Evolutionary conservation across 345 rosid genomes (phyloP).

Genomic region (Limnanthes douglasii): DNA sequence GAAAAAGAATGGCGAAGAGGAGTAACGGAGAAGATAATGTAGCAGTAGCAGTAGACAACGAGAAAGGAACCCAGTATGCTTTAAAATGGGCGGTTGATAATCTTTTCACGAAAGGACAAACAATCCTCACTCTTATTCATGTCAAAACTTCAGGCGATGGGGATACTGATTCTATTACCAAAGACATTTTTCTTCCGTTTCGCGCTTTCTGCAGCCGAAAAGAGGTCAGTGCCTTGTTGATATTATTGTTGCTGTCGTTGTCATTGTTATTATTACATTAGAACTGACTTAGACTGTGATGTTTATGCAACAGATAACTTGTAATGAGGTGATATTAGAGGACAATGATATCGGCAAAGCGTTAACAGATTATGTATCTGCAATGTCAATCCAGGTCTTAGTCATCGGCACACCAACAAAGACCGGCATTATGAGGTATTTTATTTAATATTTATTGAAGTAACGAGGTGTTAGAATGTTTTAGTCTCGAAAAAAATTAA

Average conservation of each 20-base stretch:
- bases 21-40: conserved; percentile 14
- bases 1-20: conserved; percentile 1
- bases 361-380: conserved; percentile 27
- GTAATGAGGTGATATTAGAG: conserved; percentile 44
- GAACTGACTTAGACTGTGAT: not conserved
- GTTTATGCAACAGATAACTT: conserved; percentile 31
- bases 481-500: too few species aligned
- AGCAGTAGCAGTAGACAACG: conserved; percentile 63
- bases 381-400: conserved; percentile 19
- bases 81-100: conserved; percentile 70
- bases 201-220: conserved; percentile 76
- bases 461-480: not conserved
- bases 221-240: conserved; percentile 27
- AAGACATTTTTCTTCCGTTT: conserved; percentile 64
- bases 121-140: conserved; percentile 49
- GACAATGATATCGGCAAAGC: conserved; percentile 38
- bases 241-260: not conserved
- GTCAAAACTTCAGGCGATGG: conserved; percentile 27
- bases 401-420: conserved; percentile 47
- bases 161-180: conserved; percentile 7
- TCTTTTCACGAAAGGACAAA: conserved; percentile 40
- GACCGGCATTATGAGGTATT: conserved; percentile 47
- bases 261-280: not conserved
- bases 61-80: conserved; percentile 67
- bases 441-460: not conserved